Base-by-base conservation (phyloP, 768 basidiomycete species). In the Steccherinum ochraceum region DNA sequence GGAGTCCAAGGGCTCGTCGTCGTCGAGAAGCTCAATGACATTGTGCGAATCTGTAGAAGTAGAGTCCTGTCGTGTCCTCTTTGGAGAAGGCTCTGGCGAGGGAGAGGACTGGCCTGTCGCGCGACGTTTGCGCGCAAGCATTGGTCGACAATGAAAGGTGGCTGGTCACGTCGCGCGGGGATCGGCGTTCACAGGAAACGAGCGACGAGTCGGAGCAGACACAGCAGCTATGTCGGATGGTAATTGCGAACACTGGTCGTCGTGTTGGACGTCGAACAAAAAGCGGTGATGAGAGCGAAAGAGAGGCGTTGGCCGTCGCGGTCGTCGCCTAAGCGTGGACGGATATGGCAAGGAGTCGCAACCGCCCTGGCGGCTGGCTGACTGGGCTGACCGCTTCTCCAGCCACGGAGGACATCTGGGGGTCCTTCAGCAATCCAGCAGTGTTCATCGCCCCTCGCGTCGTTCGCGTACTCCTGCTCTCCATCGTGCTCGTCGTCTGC, bases 1-100 rank as follows among this genome's bases (percentile, higher is more conserved):
- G 4, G 56, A 60, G 45, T 67, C 64, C n/a, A 76, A 52, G 41
- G 73, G 70, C 19, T 70, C 70, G 21, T 72, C 71, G 24, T 72
- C 65, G 54, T 70, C 67, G 52, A 68, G 62, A 24, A 62, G 63
- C 42, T 66, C 61, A 51, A 68, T 46, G 43, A 47, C 40, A 3
- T 54, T 52, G 4, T 25, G 24, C 19, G 42, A 49, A 21, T 45
- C 52, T 13, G 48, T 42, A 26, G 50, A 42, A 35, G 41, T 20
- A 46, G 50, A n/a, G 19, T 5, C 16, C 20, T 35, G 3, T 23
- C n/a, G 12, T 10, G 30, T 7, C 16, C 30, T 7, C 16, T 35
- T 35, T 35, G 7, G 30, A 35, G 30, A 16, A 16, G 30, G 30
- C 16, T 35, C 30, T 7, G 30, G 30, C 7, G 30, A 35, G 7